Evolutionary conservation across 2,329 filamentous ascomycete genomes (phyloP).

Genomic region (Chrysoporthe austroafricana): DNA sequence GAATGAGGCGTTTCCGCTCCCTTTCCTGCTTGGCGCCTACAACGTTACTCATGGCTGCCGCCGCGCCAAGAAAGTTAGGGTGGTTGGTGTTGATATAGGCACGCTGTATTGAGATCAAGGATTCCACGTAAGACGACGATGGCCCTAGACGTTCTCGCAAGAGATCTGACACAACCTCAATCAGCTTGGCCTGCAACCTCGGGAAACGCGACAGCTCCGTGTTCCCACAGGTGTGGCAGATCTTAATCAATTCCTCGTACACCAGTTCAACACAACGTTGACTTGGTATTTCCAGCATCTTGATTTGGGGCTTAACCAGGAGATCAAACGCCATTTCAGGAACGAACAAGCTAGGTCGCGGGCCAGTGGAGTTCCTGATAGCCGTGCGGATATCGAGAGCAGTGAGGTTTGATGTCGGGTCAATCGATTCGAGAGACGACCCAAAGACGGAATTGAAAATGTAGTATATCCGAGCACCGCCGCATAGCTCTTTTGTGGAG

Average conservation of each 20-base stretch:
- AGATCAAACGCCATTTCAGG: constrained; percentile 97
- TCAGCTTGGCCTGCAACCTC: constrained; percentile 91
- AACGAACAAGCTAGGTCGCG: constrained; percentile 92
- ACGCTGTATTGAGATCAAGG: constrained; percentile 93
- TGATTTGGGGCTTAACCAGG: constrained; percentile 97
- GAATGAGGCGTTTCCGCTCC: constrained; percentile 78
- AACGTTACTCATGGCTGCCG: constrained; percentile 95
- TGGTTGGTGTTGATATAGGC: constrained; percentile 99
- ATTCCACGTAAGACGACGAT: constrained; percentile 89
- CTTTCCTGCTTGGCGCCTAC: constrained; percentile 94
- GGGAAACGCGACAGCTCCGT: constrained; percentile 92
- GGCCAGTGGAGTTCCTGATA: constrained; percentile 96
- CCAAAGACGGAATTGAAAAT: constrained; percentile 99
- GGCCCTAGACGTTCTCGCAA: constrained; percentile 90
- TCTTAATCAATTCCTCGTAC: constrained; percentile 98
- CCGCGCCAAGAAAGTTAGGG: constrained; percentile 95
- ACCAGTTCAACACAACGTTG: constrained; percentile 97
- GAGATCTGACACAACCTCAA: constrained; percentile 96
- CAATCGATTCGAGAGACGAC: constrained; percentile 92
- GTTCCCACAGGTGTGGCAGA: constrained; percentile 97
- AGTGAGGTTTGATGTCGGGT: constrained; percentile 93
- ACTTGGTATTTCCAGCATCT: constrained; percentile 90
- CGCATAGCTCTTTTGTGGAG: constrained; percentile 95
- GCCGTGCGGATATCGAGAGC: constrained; percentile 94
- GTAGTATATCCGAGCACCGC: constrained; percentile 94